These are phyloP conservation scores for Acanthamoeba royreba DNA, from an alignment of 208 protist species.

Conservation along the genomic window DNA sequence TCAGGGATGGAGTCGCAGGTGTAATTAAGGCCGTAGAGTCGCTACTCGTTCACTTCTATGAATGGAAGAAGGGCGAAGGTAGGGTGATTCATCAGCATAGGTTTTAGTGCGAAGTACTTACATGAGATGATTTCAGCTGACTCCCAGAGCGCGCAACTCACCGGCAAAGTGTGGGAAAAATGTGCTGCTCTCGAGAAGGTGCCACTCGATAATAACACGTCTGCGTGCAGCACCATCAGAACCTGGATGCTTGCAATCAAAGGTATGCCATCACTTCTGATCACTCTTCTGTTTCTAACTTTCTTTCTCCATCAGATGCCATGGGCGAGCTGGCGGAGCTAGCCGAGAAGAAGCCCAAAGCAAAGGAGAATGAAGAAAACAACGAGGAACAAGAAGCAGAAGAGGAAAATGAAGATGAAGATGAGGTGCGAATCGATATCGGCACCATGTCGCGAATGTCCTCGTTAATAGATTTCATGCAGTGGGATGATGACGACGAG, in stretches of 20 bases:
- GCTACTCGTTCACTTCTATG: not conserved
- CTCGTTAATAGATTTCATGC: too few species aligned
- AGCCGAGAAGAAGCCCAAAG: not conserved
- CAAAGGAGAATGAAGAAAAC: not conserved
- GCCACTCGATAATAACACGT: not conserved
- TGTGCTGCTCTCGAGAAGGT: not conserved
- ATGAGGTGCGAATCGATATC: not conserved
- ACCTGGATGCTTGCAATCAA: not conserved
- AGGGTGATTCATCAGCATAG: not conserved
- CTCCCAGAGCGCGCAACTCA: not conserved
- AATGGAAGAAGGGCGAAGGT: not conserved
- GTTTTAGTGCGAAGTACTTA: not conserved
- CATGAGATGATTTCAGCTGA: not conserved
- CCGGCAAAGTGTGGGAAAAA: not conserved
- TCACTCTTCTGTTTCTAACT: not conserved
- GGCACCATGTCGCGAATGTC: too few species aligned
- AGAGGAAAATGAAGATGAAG: not conserved
- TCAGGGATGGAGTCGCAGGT: not conserved
- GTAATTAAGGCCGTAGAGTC: not conserved
- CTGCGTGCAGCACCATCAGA: not conserved
- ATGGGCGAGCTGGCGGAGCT: not conserved
- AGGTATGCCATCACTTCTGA: not conserved
- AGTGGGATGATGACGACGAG: not conserved
- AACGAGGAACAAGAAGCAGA: not conserved
- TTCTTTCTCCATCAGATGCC: not conserved